Evolutionary conservation across 371 early-diverging fungal species (phyloP), one percentile per base, ranked within the genome.

Genomic region (Lichtheimia ornata): DNA sequence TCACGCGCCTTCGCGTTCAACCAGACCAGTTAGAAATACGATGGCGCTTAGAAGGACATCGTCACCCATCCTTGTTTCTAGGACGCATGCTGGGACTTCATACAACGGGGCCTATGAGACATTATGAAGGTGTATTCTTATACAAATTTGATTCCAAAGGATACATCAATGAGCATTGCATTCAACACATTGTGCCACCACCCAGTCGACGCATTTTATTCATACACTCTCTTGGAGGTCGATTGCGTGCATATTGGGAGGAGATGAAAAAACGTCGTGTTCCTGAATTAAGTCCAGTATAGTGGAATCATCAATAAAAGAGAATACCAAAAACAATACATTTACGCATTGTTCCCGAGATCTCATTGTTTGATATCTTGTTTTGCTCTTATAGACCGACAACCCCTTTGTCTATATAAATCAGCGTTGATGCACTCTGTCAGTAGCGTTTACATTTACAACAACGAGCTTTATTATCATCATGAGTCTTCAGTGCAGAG

Each of bases 111-210:
- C 51, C 55, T 3, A 50, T 60, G 15, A 56, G 66, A 17, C 64
- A 72, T 51, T 70, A 77, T 11, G 79, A 81, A 55, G 86, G 86
- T 15, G 67, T 83, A 0, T 86, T 86, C 72, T 56, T 83, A 27
- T 86, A 86, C 56, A 64, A 71, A 17, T 82, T 86, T 66, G 72
- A 84, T 63, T 52, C 69, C 1, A 41, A 65, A 22, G 86, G 86
- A 0, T 64, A 69, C 51, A 81, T 86, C 52, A 64, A 73, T 13
- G 86, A 86, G 57, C 86, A 86, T 56, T 72, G 80, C 45, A 84
- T 86, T 63, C 82, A 86, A 56, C 72, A 82, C 22, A 83, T 86
- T 30, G 78, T 79, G 41, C 86, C 86, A 0, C 78, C 86, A 0
- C 86, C 86, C 0, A 84, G 84, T 57, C 74, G 80, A 6, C 68